Conservation (phyloP, 495 filamentous ascomycete species). For the Penicillium malachiteum region DNA sequence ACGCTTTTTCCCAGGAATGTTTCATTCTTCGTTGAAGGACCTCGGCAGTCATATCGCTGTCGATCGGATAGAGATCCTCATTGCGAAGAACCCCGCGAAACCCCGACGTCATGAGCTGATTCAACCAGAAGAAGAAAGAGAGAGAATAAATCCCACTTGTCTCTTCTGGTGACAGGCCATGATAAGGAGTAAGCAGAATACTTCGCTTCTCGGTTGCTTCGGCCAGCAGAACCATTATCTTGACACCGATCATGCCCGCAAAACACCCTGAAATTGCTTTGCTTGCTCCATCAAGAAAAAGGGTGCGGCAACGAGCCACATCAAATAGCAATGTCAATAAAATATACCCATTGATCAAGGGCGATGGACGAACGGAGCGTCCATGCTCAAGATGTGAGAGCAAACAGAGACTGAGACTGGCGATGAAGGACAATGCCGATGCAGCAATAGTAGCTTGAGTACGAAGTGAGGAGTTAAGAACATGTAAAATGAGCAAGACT, state of each 20-base stretch:
- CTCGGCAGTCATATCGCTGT: background rate
- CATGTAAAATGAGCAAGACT: background rate
- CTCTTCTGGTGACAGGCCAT: slow-evolving; percentile 1
- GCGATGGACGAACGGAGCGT: slow-evolving; percentile 1
- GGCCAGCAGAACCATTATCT: background rate
- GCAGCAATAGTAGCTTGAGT: background rate
- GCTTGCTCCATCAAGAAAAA: background rate
- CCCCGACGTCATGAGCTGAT: slow-evolving; percentile 7
- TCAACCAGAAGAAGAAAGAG: slow-evolving; percentile 7
- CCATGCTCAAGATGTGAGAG: slow-evolving; percentile 4
- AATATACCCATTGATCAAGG: slow-evolving; percentile 5
- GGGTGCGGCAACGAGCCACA: background rate
- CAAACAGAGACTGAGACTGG: slow-evolving; percentile 1
- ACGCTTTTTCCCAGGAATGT: background rate
- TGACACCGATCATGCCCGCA: slow-evolving; percentile 3
- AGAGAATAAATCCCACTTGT: slow-evolving; percentile 2
- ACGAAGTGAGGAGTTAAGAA: background rate
- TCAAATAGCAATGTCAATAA: slow-evolving; percentile 3
- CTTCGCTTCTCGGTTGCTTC: slow-evolving; percentile 3
- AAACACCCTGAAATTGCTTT: background rate
- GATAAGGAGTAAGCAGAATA: background rate
- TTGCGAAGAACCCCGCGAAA: background rate
- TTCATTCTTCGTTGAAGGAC: slow-evolving; percentile 1
- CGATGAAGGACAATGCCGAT: slow-evolving; percentile 1
- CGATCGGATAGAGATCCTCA: slow-evolving; percentile 5